Evolutionary conservation across 768 basidiomycete genomes (phyloP), one percentile per base, ranked within the genome.

Genomic region (Clitopilus passeckerianus): DNA sequence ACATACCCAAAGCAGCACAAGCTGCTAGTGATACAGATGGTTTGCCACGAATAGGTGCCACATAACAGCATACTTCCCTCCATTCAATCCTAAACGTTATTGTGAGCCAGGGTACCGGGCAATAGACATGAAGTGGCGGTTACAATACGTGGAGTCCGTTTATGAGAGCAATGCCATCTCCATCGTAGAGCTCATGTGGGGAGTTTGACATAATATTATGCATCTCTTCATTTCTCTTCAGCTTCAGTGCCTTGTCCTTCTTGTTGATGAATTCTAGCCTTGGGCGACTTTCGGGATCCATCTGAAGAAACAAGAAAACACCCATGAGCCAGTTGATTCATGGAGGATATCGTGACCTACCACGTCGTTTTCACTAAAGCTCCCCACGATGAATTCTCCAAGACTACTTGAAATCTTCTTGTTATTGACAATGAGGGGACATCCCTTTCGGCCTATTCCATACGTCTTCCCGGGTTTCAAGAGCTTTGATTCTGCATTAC

Each of bases 351-450:
- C 27, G 4, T 30, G 27, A 30, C 86, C 60, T 66, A 90, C 90
- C 60, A 78, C 77, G 59, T 89, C 79, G 37, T 84, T 81, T 14
- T 67, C 62, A 0, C 80, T 71, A 57, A 78, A 87, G 3, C 72
- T 61, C 1, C 78, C 85, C 3, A 91, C 85, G 5, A 73, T 71
- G 58, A 92, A 81, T 53, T 77, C 70, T 53, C 82, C 84, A 62
- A 89, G 86, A 20, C 82, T 73, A 27, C 79, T 76, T 0, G 90
- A 91, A 52, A 93, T 77, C 67, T 83, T 86, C 66, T 85, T 85
- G 72, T 77, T 79, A 60, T 80, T 80, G 52, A 91, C 71, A 4
- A 77, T 27, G 1, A 92, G 72, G 0, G 75, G 74, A 44, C 71
- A 70, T 0, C 77, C 81, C 69, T 82, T 87, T 43, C 90, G 77